Percentiles rank a stretch among this genome's conserved stretches.
Evolutionary conservation across 371 early-diverging fungal genomes (phyloP).

Genomic region (Mucor ambiguus): DNA sequence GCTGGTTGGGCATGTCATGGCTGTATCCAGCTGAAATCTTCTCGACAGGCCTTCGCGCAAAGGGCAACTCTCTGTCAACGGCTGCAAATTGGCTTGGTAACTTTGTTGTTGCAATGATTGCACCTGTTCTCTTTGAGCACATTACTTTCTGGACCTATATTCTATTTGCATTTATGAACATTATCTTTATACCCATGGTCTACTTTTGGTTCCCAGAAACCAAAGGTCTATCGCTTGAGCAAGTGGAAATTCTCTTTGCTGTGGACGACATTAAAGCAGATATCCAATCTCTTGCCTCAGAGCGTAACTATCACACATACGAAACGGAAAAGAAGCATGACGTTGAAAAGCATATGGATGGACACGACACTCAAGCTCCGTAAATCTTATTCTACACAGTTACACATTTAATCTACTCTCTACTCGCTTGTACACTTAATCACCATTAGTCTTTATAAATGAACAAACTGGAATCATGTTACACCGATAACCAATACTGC

Average conservation of each 20-base stretch:
- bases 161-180: constrained; percentile 27
- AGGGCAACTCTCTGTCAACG: constrained; percentile 50
- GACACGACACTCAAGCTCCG: background rate
- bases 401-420: background rate
- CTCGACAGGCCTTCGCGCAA: constrained; percentile 51
- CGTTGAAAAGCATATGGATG: background rate
- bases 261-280: constrained; percentile 21
- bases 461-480: background rate
- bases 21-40: constrained; percentile 77
- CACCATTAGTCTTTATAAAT: background rate
- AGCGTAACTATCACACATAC: constrained; percentile 1
- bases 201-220: constrained; percentile 50
- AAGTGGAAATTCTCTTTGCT: constrained; percentile 52
- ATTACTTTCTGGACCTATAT: constrained; percentile 56
- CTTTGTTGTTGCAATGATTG: constrained; percentile 47
- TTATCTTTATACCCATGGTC: constrained; percentile 37
- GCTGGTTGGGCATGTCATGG: constrained; percentile 55
- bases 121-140: constrained; percentile 57
- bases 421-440: background rate
- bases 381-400: background rate
- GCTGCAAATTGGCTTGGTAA: constrained; percentile 68
- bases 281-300: constrained; percentile 7
- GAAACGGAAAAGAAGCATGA: constrained; percentile 15
- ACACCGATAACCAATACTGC: background rate
- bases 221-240: constrained; percentile 53